Percentiles rank a stretch among this genome's conserved stretches.
phyloP scores from a whole-genome alignment of 768 basidiomycete species.

The Tricholoma furcatifolium region DNA sequence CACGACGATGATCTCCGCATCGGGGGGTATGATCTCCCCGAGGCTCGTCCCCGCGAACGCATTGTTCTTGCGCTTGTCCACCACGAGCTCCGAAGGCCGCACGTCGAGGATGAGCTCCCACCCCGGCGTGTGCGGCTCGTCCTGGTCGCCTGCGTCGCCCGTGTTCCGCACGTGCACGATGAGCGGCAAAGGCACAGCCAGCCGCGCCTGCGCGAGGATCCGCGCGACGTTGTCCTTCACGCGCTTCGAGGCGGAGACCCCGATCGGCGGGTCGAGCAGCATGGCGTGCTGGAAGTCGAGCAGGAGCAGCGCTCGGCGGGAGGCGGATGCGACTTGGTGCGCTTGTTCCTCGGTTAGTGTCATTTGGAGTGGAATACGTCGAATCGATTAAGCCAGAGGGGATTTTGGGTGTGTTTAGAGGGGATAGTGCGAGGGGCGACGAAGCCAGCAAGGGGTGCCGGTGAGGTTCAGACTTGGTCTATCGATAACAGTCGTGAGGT shows the following conservation, averaged over 20 bases:
- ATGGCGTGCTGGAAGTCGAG: constrained; percentile 56
- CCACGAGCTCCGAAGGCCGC: constrained; percentile 46
- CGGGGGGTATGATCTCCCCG: constrained; percentile 43
- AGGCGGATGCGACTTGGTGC: constrained; percentile 12
- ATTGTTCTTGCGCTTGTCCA: constrained; percentile 72
- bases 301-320: constrained; percentile 51
- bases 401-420: no score
- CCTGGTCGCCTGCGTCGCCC: constrained; percentile 60
- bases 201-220: constrained; percentile 52
- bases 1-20: constrained; percentile 63
- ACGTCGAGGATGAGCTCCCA: constrained; percentile 64
- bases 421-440: no score
- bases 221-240: constrained; percentile 47
- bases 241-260: constrained; percentile 44
- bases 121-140: constrained; percentile 53
- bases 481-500: no score
- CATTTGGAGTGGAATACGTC: not conserved
- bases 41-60: constrained; percentile 63
- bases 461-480: no score
- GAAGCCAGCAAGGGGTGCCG: no score
- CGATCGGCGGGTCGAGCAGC: constrained; percentile 44
- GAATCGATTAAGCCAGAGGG: no score
- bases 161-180: constrained; percentile 71
- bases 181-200: constrained; percentile 43
- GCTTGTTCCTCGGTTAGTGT: constrained; percentile 3